A percentile compares a stretch with the other conserved stretches of the same genome.
Evolutionary conservation across 371 early-diverging fungal genomes (phyloP).

Genomic region (Mucor piriformis): DNA sequence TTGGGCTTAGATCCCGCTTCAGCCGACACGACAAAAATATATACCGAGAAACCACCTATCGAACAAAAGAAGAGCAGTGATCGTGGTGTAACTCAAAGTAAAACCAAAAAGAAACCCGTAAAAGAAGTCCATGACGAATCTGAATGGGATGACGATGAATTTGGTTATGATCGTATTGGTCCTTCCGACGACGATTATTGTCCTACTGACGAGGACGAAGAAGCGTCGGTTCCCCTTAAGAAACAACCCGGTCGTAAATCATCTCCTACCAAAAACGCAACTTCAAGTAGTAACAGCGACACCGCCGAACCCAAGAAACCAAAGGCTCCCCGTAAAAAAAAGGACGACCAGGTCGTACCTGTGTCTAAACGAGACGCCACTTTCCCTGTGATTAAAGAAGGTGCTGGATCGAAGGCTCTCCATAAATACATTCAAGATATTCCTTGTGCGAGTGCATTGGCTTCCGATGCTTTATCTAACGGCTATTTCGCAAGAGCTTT

Average conservation of each 20-base stretch:
- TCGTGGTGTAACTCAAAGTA: background rate
- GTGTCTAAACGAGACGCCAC: conserved; percentile 5
- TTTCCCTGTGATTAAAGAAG: conserved; percentile 22
- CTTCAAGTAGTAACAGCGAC: background rate
- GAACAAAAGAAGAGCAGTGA: background rate
- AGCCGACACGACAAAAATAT: background rate
- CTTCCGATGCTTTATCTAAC: conserved; percentile 16
- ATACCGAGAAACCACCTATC: conserved; percentile 15
- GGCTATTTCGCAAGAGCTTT: conserved; percentile 49
- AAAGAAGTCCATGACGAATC: background rate
- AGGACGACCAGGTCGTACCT: conserved; percentile 26
- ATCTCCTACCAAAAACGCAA: background rate
- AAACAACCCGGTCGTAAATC: background rate
- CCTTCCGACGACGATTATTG: conserved; percentile 46
- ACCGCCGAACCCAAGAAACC: conserved; percentile 2
- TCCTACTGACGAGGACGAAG: conserved; percentile 28
- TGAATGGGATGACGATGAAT: conserved; percentile 28
- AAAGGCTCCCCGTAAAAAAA: conserved; percentile 16
- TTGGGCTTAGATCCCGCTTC: conserved; percentile 20
- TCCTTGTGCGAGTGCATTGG: conserved; percentile 4
- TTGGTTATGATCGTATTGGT: conserved; percentile 22
- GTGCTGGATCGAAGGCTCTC: conserved; percentile 41
- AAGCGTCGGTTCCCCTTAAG: conserved; percentile 13
- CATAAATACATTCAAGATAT: conserved; percentile 26
- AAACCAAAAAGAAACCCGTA: background rate